Evolutionary conservation across 2,329 filamentous ascomycete species (phyloP), one percentile per base, ranked within the genome.

Genomic region (Colletotrichum destructivum): DNA sequence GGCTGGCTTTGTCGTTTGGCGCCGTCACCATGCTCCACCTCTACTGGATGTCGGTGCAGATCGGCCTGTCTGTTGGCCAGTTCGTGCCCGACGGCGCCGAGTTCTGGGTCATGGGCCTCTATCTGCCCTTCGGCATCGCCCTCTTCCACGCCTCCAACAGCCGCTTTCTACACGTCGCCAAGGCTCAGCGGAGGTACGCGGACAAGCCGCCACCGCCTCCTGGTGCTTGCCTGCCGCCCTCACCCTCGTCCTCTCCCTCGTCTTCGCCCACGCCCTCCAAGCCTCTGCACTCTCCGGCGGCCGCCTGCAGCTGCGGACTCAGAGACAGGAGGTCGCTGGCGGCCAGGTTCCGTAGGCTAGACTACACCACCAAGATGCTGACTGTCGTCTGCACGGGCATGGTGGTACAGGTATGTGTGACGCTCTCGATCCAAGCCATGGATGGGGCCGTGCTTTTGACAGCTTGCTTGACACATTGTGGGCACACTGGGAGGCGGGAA

Each of bases 91-190:
- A 88, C 63, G 81, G 85, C 23, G 83, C 84, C 18, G 88, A 91
- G 79, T 93, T 86, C 78, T 93, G 90, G 89, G 85, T 91, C 79
- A 93, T 93, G 91, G 87, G 88, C 73, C 83, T 90, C 66, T 91
- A 89, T 78, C 82, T 92, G 3, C 91, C 91, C 13, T 86, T 90
- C 59, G 90, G 91, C 31, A 89, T 93, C 66, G 90, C 89, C 9
- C 81, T 93, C 6, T 92, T 92, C 77, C 90, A 92, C 76, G 90
- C 89, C 26, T 88, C 88, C 71, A 91, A 91, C 77, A 87, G 84
- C 75, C 88, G 89, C 66, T 89, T 92, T 64, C 84, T 91, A 21
- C 82, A 90, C 73, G 83, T 91, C 66, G 89, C 89, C 62, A 85
- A 85, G 73, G 83, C 85, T 35, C 90, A 91, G 78, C 82, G 81